Evolutionary conservation across 2,329 filamentous ascomycete genomes (phyloP).

Genomic region (Ophiocordyceps camponoti-leonardi): DNA sequence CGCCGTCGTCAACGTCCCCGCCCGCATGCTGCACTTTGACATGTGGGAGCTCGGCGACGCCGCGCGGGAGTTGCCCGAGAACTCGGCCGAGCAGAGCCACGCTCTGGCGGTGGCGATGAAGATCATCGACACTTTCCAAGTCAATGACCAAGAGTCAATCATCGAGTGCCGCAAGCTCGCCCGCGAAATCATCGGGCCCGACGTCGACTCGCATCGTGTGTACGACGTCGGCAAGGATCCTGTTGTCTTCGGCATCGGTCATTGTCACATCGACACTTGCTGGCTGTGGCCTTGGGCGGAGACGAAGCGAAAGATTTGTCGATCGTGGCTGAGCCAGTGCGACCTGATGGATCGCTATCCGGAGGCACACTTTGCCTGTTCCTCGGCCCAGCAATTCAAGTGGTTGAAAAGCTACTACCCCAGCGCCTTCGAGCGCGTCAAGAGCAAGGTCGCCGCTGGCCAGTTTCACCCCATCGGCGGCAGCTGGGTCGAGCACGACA

Average conservation of each 20-base stretch:
- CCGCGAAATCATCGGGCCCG: conserved; percentile 61
- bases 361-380: conserved; percentile 82
- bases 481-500: conserved; percentile 98
- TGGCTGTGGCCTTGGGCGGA: conserved; percentile 99
- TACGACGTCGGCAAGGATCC: conserved; percentile 61
- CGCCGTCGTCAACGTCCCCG: conserved; percentile 73
- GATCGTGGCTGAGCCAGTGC: conserved; percentile 95
- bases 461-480: conserved; percentile 91
- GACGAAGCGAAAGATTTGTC: conserved; percentile 88
- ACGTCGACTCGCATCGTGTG: conserved; percentile 68
- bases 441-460: conserved; percentile 75
- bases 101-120: conserved; percentile 69
- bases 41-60: conserved; percentile 95
- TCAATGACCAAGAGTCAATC: conserved; percentile 63
- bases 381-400: conserved; percentile 94
- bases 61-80: conserved; percentile 72
- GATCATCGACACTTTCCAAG: conserved; percentile 81
- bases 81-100: conserved; percentile 79
- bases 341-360: conserved; percentile 90
- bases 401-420: conserved; percentile 90
- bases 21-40: conserved; percentile 70
- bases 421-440: conserved; percentile 75
- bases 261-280: conserved; percentile 96
- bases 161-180: conserved; percentile 69
- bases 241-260: conserved; percentile 75